Conservation (phyloP, 148 eudicot species). For the Rhododendron henanense region DNA sequence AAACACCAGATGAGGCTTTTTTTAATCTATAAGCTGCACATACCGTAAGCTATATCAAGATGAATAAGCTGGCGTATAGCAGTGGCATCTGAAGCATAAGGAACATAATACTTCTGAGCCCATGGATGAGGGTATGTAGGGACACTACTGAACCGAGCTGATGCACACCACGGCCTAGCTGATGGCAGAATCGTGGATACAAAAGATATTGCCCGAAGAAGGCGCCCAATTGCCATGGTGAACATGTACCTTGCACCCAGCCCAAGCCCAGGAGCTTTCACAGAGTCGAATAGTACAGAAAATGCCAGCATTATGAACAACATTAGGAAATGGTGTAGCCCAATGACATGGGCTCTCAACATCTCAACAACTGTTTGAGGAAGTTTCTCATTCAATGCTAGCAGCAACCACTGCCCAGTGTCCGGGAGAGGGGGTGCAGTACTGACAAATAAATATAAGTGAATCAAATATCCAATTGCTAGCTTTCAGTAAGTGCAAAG, state of each 20-base stretch:
- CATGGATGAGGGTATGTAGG: constrained; percentile 85
- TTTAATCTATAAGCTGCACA: not conserved
- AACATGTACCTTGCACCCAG: constrained; percentile 93
- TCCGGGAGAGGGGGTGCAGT: constrained; percentile 85
- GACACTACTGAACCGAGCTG: constrained; percentile 55
- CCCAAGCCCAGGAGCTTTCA: constrained; percentile 98
- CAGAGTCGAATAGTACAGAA: constrained; percentile 81
- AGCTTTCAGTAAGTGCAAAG: not conserved
- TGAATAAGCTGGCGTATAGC: constrained; percentile 60
- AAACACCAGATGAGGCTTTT: not conserved
- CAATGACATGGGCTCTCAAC: constrained; percentile 82
- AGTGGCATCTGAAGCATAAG: constrained; percentile 72
- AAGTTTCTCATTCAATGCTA: constrained; percentile 80
- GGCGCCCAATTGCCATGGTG: constrained; percentile 90
- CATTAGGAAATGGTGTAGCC: constrained; percentile 94
- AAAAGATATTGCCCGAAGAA: constrained; percentile 77
- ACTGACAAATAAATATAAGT: constrained; percentile 37
- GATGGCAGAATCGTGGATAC: constrained; percentile 87
- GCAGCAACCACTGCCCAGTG: constrained; percentile 94
- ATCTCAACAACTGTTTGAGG: constrained; percentile 67
- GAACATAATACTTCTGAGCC: constrained; percentile 95
- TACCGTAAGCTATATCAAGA: constrained; percentile 77
- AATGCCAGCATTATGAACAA: constrained; percentile 89
- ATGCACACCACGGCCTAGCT: constrained; percentile 96
- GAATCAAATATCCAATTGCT: not conserved